These are phyloP conservation scores for Fusarium tuaranense DNA, from an alignment of 2,329 filamentous ascomycete species.

Conservation along the genomic window DNA sequence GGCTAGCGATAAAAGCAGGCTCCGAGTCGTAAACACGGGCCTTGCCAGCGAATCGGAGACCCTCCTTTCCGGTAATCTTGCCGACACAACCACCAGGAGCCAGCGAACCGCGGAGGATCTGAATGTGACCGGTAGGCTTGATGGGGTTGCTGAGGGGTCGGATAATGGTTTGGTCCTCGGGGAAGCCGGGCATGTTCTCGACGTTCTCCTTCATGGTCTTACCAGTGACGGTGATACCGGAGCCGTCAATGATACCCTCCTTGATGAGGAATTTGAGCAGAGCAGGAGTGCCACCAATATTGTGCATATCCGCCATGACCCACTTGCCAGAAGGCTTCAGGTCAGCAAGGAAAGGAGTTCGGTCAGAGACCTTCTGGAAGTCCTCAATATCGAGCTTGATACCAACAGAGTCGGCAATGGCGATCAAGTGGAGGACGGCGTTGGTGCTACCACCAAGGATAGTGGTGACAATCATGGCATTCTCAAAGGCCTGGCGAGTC, in stretches of 20 bases:
- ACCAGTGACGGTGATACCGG: constrained; percentile 85
- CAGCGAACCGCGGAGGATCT: constrained; percentile 87
- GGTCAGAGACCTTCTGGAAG: constrained; percentile 85
- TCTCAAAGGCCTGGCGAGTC: constrained; percentile 84
- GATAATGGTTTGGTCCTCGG: constrained; percentile 84
- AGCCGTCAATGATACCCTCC: constrained; percentile 84
- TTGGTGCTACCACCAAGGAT: constrained; percentile 89
- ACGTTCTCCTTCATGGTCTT: constrained; percentile 92
- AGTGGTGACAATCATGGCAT: constrained; percentile 86
- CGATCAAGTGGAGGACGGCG: constrained; percentile 86
- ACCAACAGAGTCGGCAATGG: constrained; percentile 84
- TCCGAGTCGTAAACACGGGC: constrained; percentile 89
- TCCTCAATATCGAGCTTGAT: constrained; percentile 87
- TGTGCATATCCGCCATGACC: constrained; percentile 86
- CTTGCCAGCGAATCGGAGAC: constrained; percentile 83
- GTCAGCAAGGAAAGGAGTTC: constrained; percentile 83
- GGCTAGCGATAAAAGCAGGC: constrained; percentile 79
- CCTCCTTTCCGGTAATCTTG: constrained; percentile 96
- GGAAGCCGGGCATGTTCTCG: constrained; percentile 77
- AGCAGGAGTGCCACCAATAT: constrained; percentile 87
- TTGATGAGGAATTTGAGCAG: constrained; percentile 90
- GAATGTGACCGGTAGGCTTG: constrained; percentile 87
- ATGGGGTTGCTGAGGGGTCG: constrained; percentile 84
- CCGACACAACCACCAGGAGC: constrained; percentile 89
- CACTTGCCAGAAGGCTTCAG: constrained; percentile 89